Conservation (phyloP, 495 filamentous ascomycete genomes). For the Cudoniella acicularis region DNA sequence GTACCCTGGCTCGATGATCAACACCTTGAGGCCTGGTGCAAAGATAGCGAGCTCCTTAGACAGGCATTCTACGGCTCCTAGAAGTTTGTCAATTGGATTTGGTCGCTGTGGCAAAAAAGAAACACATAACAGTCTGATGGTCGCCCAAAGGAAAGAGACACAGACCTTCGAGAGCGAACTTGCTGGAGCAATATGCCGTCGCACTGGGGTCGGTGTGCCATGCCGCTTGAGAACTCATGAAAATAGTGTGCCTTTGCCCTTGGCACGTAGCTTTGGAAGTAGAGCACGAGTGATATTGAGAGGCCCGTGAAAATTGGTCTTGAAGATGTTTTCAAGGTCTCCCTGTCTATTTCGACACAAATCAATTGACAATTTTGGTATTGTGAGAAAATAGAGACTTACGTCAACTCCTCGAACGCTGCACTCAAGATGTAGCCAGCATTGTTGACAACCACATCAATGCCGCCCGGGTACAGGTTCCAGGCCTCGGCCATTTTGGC, state of each 20-base stretch:
- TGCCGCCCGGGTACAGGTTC: constrained; percentile 31
- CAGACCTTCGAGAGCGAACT: constrained; percentile 45
- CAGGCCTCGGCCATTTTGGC: constrained; percentile 37
- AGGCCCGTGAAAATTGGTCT: constrained; percentile 48
- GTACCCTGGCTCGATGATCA: constrained; percentile 43
- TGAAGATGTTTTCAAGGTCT: constrained; percentile 21
- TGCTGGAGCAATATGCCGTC: constrained; percentile 41
- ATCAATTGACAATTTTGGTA: constrained; percentile 8
- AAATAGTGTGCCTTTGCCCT: not conserved
- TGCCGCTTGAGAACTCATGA: not conserved
- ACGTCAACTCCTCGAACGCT: constrained; percentile 39
- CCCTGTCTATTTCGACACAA: constrained; percentile 7
- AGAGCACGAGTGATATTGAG: constrained; percentile 39
- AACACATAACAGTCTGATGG: constrained; percentile 1
- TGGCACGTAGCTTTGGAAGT: not conserved
- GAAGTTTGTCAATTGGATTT: not conserved
- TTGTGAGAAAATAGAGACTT: constrained; percentile 10
- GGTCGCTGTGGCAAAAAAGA: not conserved
- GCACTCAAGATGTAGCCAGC: constrained; percentile 39
- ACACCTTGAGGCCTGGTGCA: constrained; percentile 39
- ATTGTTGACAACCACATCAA: constrained; percentile 52
- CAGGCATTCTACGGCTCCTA: constrained; percentile 33
- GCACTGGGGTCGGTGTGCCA: not conserved
- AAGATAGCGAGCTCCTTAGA: constrained; percentile 36
- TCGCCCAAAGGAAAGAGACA: not conserved